Base-by-base conservation (phyloP, 2,329 filamentous ascomycete genomes). In the Periconia sp. region DNA sequence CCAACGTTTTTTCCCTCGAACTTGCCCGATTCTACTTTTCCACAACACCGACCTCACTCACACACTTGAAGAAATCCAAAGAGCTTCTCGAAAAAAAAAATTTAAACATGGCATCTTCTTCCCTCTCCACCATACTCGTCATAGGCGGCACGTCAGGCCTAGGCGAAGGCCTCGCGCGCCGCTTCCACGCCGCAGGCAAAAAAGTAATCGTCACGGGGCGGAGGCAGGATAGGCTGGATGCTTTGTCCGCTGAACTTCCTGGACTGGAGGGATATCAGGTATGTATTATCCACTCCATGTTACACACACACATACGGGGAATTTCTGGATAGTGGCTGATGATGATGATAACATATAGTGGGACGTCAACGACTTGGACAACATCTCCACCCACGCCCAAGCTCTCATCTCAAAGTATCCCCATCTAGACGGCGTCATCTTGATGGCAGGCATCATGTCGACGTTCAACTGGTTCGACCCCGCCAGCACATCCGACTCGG, bases 61-160 rank as follows among this genome's bases (percentile, higher is more conserved):
- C n/a, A n/a, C n/a, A n/a, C n/a, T n/a, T n/a, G n/a, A n/a, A n/a
- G n/a, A n/a, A n/a, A n/a, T n/a, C n/a, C n/a, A n/a, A n/a, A n/a
- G n/a, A n/a, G n/a, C n/a, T n/a, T n/a, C n/a, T n/a, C n/a, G n/a
- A n/a, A n/a, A n/a, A n/a, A n/a, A n/a, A n/a, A n/a, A n/a, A n/a
- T 25, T 25, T 25, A 29, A 23, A 15, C 24, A 39, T 39, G 36
- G 15, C 36, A 11, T 29, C 36, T 12, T 29, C 36, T 12, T 31
- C 19, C 17, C 22, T 39, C 19, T 31, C 33, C 22, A 40, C 38
- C 10, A 13, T 40, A 8, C 65, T 81, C 35, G 43, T 63, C 8
- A 57, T 58, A 21, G 56, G 78, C 4, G 79, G 78, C 13, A 77
- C 66, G 1, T 77, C 78, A 13, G 79, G 79, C 23, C 78, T 82